Evolutionary conservation across 2,329 filamentous ascomycete genomes (phyloP).

Genomic region (Fusarium temperatum): DNA sequence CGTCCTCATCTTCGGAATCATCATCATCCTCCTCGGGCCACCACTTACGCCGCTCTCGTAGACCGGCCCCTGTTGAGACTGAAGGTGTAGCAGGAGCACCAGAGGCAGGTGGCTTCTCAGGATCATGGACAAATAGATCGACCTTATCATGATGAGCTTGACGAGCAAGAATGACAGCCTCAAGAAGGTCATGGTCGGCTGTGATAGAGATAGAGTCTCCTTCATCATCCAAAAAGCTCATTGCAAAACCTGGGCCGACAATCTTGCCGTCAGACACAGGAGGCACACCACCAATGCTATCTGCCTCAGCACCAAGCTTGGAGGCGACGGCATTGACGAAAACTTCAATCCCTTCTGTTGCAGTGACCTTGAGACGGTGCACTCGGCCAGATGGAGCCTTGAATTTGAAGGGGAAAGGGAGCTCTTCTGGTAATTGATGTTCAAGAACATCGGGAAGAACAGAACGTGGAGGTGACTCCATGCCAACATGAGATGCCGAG

Average conservation of each 20-base stretch:
- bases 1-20: constrained; percentile 61
- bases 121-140: constrained; percentile 95
- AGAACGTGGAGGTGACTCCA: constrained; percentile 79
- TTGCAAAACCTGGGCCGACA: constrained; percentile 80
- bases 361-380: constrained; percentile 86
- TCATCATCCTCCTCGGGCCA: constrained; percentile 66
- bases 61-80: constrained; percentile 55
- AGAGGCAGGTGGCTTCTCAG: constrained; percentile 84
- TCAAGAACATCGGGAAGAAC: constrained; percentile 61
- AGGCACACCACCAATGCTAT: constrained; percentile 83
- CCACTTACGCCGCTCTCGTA: constrained; percentile 65
- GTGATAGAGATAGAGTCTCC: constrained; percentile 97
- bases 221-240: constrained; percentile 97
- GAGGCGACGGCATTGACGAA: constrained; percentile 80
- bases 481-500: constrained; percentile 90
- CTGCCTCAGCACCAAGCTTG: constrained; percentile 86
- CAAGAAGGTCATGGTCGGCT: constrained; percentile 89
- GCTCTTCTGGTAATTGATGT: constrained; percentile 68
- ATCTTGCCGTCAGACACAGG: constrained; percentile 82
- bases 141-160: constrained; percentile 87
- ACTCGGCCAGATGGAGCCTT: constrained; percentile 96
- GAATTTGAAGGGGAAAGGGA: constrained; percentile 98
- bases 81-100: constrained; percentile 59
- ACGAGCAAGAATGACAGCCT: constrained; percentile 86
- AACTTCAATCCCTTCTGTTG: constrained; percentile 80